Conservation (phyloP, 192 early-diverging fungal species). For the Coemansia sp. region DNA sequence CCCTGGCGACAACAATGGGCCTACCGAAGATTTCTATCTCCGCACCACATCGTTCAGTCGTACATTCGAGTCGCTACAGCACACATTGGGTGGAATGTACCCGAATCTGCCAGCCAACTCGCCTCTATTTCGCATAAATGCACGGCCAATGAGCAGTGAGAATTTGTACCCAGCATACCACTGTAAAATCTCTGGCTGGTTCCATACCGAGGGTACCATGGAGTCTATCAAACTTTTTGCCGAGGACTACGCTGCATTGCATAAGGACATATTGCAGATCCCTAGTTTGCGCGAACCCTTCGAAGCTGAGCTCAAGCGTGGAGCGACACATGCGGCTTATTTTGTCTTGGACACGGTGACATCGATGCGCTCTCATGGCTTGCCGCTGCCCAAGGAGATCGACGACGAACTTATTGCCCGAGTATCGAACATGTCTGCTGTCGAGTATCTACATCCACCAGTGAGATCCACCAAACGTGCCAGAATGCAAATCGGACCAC, state of each 20-base stretch:
- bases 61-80: conserved; percentile 67
- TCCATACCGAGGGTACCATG: conserved; percentile 14
- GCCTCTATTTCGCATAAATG: conserved; percentile 22
- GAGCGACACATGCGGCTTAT: conserved; percentile 7
- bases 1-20: not conserved
- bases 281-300: conserved; percentile 20
- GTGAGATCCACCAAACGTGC: conserved; percentile 20
- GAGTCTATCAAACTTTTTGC: not conserved
- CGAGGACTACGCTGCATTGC: conserved; percentile 21
- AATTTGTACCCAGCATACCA: conserved; percentile 27
- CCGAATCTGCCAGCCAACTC: conserved; percentile 22
- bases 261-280: conserved; percentile 23
- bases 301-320: conserved; percentile 2
- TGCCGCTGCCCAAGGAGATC: conserved; percentile 29
- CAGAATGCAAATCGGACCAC: conserved; percentile 34
- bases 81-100: conserved; percentile 61
- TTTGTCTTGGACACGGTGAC: conserved; percentile 21
- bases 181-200: conserved; percentile 23
- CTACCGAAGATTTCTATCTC: conserved; percentile 52
- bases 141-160: conserved; percentile 34
- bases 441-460: conserved; percentile 26
- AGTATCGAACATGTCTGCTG: conserved; percentile 8
- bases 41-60: conserved; percentile 61
- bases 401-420: conserved; percentile 33
- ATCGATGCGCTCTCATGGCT: conserved; percentile 30